Percentiles rank a stretch among this genome's conserved stretches.
phyloP scores from a whole-genome alignment of 1,284 basidiomycete genomes.

The Apiotrichum brassicae region DNA sequence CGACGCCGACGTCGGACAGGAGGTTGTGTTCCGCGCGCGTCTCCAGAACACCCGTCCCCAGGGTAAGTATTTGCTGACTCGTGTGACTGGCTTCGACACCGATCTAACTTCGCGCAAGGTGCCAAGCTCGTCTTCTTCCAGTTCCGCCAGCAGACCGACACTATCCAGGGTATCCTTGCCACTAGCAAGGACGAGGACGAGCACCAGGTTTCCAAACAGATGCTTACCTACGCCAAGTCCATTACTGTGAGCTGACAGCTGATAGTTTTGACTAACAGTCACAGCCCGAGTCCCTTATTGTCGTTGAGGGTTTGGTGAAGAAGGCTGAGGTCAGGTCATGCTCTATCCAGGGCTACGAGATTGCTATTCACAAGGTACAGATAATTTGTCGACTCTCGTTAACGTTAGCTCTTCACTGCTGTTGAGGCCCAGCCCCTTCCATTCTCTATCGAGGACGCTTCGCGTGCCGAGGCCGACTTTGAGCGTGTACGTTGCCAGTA shows the following conservation, averaged over 20 bases:
- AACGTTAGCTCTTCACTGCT: slow-evolving; percentile 61
- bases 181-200: slow-evolving; percentile 54
- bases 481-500: slow-evolving; percentile 26
- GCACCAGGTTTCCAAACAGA: slow-evolving; percentile 88
- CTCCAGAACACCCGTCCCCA: slow-evolving; percentile 88
- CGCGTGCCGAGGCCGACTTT: slow-evolving; percentile 70
- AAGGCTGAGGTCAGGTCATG: slow-evolving; percentile 88
- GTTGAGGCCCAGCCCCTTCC: slow-evolving; percentile 69
- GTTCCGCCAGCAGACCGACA: slow-evolving; percentile 80
- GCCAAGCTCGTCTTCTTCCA: slow-evolving; percentile 92
- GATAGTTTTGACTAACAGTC: neutral
- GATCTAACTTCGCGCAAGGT: no score
- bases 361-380: slow-evolving; percentile 65
- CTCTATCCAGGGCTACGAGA: slow-evolving; percentile 79
- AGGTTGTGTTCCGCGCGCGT: slow-evolving; percentile 78
- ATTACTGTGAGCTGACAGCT: slow-evolving; percentile 50
- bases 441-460: slow-evolving; percentile 90
- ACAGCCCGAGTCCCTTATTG: slow-evolving; percentile 78
- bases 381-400: neutral
- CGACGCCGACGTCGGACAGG: slow-evolving; percentile 65
- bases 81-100: no score
- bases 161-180: slow-evolving; percentile 80
- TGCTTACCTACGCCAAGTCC: slow-evolving; percentile 86
- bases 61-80: no score
- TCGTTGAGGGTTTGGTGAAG: slow-evolving; percentile 75